Evolutionary conservation across 2,329 filamentous ascomycete genomes (phyloP).

Genomic region (Aspergillus arachidicola): DNA sequence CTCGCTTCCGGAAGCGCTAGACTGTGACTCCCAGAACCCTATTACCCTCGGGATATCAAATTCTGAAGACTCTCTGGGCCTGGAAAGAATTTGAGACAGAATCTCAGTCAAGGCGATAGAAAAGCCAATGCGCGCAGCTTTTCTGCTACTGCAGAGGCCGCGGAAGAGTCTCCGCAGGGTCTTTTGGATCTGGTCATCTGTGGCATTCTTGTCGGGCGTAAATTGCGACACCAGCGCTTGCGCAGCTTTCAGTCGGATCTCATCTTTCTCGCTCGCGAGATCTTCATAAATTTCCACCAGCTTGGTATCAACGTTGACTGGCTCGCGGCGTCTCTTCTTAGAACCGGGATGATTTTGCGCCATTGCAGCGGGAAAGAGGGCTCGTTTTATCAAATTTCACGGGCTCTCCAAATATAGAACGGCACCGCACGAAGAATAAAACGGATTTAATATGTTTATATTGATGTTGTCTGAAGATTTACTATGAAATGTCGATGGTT

Average conservation of each 20-base stretch:
- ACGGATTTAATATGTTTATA: background rate
- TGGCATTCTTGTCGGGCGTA: conserved; percentile 42
- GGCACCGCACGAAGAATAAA: background rate
- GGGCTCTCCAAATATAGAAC: background rate
- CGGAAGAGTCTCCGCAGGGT: conserved; percentile 70
- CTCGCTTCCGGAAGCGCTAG: conserved; percentile 54
- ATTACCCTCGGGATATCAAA: conserved; percentile 49
- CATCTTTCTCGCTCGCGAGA: conserved; percentile 50
- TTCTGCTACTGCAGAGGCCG: conserved; percentile 85
- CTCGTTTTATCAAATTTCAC: background rate
- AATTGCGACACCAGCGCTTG: conserved; percentile 48
- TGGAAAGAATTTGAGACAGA: conserved; percentile 67
- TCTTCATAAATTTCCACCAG: conserved; percentile 54
- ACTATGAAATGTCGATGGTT: background rate
- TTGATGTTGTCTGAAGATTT: background rate
- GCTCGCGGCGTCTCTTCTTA: conserved; percentile 46
- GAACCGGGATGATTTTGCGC: conserved; percentile 25
- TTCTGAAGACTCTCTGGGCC: conserved; percentile 32
- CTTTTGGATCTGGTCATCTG: conserved; percentile 45
- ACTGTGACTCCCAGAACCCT: conserved; percentile 56
- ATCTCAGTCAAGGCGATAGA: conserved; percentile 86
- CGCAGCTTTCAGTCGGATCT: conserved; percentile 50
- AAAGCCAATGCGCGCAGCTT: conserved; percentile 85
- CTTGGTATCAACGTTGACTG: conserved; percentile 46
- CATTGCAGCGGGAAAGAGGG: conserved; percentile 25